Percentiles rank a stretch among this genome's conserved stretches.
Evolutionary conservation across 495 filamentous ascomycete genomes (phyloP).

Genomic region (Thozetella sp.): DNA sequence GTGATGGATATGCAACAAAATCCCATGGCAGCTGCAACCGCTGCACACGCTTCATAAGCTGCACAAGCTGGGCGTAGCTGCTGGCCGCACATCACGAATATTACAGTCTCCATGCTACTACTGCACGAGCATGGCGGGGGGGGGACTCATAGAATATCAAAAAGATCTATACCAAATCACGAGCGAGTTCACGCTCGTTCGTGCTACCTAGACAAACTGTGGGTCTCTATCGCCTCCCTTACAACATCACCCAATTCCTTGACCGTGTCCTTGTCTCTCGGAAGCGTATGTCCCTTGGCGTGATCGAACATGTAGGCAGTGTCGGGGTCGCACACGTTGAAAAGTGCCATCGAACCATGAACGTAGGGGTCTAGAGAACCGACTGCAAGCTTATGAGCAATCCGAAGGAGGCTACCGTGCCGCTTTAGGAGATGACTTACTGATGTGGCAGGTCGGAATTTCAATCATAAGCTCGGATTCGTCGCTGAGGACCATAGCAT

Average conservation of each 20-base stretch:
- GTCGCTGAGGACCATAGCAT: conserved; percentile 47
- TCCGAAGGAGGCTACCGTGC: neutral
- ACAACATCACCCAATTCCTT: conserved; percentile 49
- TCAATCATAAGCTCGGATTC: conserved; percentile 50
- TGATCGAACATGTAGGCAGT: conserved; percentile 60
- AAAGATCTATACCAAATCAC: neutral
- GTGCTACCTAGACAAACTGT: conserved; percentile 17
- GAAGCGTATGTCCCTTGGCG: conserved; percentile 57
- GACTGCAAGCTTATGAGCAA: conserved; percentile 23
- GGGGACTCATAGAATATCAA: too few species aligned
- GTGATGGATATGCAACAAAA: too few species aligned
- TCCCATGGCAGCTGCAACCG: too few species aligned
- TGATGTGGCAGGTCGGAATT: conserved; percentile 61
- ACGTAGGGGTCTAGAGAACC: conserved; percentile 60
- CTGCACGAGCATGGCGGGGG: too few species aligned
- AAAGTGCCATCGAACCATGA: conserved; percentile 56
- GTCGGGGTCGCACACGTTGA: conserved; percentile 60
- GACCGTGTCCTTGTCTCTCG: conserved; percentile 49
- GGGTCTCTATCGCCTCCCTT: conserved; percentile 33
- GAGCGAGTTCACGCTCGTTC: neutral
- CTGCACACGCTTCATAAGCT: too few species aligned
- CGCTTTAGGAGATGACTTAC: conserved; percentile 26
- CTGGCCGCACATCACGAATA: too few species aligned
- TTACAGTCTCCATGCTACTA: too few species aligned
- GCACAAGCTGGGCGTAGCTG: too few species aligned